Base-by-base conservation (phyloP, 371 early-diverging fungal genomes). In the Lichtheimia corymbifera region DNA sequence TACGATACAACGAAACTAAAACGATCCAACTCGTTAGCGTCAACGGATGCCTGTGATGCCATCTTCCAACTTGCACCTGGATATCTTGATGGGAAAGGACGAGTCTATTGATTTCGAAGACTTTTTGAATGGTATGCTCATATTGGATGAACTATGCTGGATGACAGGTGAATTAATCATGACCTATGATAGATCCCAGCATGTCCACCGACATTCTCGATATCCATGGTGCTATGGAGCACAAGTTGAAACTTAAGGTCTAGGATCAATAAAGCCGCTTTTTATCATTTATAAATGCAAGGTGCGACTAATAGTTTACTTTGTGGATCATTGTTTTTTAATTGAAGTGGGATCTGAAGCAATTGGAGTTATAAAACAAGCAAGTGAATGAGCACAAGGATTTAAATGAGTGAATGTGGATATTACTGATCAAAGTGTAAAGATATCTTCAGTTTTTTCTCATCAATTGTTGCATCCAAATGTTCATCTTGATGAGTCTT, bases 41-140 rank as follows among this genome's bases (percentile, higher is more conserved):
- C 75, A 79, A 55, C 77, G 83, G 40, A 64, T 83, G 52, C 90
- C 92, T 40, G 82, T 86, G 55, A 69, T 93, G 44, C 86, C 90
- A 53, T 77, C 83, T 11, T 86, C 92, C 50, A 92, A 90, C 66
- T 67, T 96, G 4, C 91, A 88, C 52, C 61, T 92, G 59, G 95
- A 96, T 77, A 93, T 97, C 59, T 79, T 97, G 60, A 75, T 77
- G 62, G 97, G 97, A 55, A 85, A 81, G 66, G 97, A 96, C 70
- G 88, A 89, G 58, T 85, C 90, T 11, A 88, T 97, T 64, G 97
- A 93, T 52, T 88, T 93, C 56, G 92, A 93, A 71, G 98, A 97
- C 64, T 87, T 95, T 69, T 84, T 95, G 64, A 89, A 90, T 54
- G 88, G 91, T 86, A 71, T 72, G 81, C 63, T 47, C 0, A 9